phyloP scores from a whole-genome alignment of 768 basidiomycete species.

The Obba rivulosa region DNA sequence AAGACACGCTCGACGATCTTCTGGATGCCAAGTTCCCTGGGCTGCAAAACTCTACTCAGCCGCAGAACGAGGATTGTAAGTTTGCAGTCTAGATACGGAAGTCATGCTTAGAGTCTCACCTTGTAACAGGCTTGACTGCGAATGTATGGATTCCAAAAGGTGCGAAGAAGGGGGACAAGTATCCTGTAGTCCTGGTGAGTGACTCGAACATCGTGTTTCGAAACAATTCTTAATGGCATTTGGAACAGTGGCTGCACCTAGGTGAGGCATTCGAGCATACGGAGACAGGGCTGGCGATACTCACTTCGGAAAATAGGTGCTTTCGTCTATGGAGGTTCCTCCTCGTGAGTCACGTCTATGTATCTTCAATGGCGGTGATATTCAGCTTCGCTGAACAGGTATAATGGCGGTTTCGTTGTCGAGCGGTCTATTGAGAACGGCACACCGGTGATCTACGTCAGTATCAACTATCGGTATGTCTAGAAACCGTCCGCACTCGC shows the following conservation, averaged over 20 bases:
- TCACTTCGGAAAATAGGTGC: background rate
- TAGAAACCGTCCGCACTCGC: too few species aligned
- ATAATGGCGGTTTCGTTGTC: slow-evolving; percentile 39
- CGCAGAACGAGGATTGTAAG: slow-evolving; percentile 14
- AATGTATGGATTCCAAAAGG: too few species aligned
- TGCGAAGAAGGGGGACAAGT: slow-evolving; percentile 2
- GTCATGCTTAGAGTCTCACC: too few species aligned
- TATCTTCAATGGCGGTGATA: background rate
- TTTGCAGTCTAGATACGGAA: background rate
- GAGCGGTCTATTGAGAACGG: slow-evolving; percentile 37
- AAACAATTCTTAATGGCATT: background rate
- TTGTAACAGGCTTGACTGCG: background rate
- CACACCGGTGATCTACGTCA: slow-evolving; percentile 45
- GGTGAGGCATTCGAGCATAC: background rate
- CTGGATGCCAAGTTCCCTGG: background rate
- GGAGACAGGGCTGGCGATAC: too few species aligned
- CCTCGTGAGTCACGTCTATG: background rate
- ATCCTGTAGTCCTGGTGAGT: slow-evolving; percentile 7
- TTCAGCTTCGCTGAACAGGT: slow-evolving; percentile 20
- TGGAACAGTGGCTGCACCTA: slow-evolving; percentile 8
- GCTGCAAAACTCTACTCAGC: background rate
- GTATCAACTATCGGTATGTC: slow-evolving; percentile 42
- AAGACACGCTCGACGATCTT: slow-evolving; percentile 1
- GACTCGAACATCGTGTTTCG: background rate
- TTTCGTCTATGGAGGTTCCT: background rate